Base-by-base conservation (phyloP, 345 rosid genomes). In the Theobroma cacao region DNA sequence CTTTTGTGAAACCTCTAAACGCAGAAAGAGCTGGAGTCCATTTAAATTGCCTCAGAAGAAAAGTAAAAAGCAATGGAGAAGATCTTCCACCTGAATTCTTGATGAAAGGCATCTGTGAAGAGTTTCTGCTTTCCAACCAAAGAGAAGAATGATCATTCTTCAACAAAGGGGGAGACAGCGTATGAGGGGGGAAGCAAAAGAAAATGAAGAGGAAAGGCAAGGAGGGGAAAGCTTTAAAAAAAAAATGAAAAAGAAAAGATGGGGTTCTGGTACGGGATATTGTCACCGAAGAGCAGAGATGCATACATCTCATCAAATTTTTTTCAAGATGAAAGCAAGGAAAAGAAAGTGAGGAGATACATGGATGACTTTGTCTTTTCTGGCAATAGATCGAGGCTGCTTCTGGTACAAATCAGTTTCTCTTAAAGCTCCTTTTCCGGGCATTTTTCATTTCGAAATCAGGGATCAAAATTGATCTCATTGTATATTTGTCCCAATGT, bases 21-120 rank as follows among this genome's bases (percentile, higher is more conserved):
- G 95, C 26, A 89, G 93, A 81, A 94, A 94, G 83, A 97, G 96
- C 82, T 97, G 94, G 99, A 94, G 98, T 74, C 99, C 97, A 2
- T 97, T 94, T 82, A 91, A 91, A 87, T 82, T 93, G 84, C 82
- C 87, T 80, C 94, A 91, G 77, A 91, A 87, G 89, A 96, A 91
- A 84, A 86, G 88, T 53, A 94, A 90, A 90, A 94, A 86, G 83
- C 97, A 97, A 80, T 91, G 95, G 97, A 86, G 99, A 76, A 91
- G 99, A 87, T 83, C 98, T 24, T 92, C 97, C 2, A 87, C 92
- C 76, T 89, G 85, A 84, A 75, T 18, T 36, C 43, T 70, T 45
- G 26, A 45, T 41, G 18, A 64, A 64, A 77, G 45, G 58, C 43
- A 12, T 62, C 45, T 13, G 0, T n/a, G 71, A 62, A 75, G 58